phyloP scores from a whole-genome alignment of 2,329 filamentous ascomycete genomes.

The Diaporthe caulivora region DNA sequence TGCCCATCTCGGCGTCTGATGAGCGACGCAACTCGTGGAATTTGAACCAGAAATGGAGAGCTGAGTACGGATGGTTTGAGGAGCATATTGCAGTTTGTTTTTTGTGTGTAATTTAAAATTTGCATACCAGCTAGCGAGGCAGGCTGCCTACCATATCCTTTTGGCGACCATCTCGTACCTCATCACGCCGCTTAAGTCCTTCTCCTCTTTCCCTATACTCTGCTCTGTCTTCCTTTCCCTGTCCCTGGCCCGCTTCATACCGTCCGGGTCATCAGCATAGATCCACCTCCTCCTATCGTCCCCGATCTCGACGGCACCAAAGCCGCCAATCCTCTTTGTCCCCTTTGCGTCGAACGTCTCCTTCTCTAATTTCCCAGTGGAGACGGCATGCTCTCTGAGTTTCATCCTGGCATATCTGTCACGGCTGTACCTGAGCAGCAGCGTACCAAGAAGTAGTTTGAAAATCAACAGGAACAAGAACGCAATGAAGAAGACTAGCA shows the following conservation, averaged over 20 bases:
- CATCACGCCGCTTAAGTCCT: slow-evolving; percentile 75
- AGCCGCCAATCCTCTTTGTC: slow-evolving; percentile 78
- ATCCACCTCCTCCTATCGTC: slow-evolving; percentile 90
- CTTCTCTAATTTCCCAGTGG: slow-evolving; percentile 60
- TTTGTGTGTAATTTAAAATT: neutral
- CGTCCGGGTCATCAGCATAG: slow-evolving; percentile 86
- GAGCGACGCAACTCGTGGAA: no score
- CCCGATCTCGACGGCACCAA: slow-evolving; percentile 87
- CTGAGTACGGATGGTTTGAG: no score
- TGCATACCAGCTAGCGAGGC: no score
- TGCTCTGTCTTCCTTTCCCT: slow-evolving; percentile 71
- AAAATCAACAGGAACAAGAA: slow-evolving; percentile 88
- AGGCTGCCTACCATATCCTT: slow-evolving; percentile 82
- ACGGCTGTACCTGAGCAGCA: slow-evolving; percentile 82
- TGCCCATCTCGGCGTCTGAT: no score
- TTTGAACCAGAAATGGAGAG: no score
- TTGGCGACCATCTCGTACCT: slow-evolving; percentile 97
- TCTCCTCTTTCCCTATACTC: slow-evolving; percentile 67
- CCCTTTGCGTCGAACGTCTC: slow-evolving; percentile 77
- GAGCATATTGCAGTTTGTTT: neutral
- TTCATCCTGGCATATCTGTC: slow-evolving; percentile 87
- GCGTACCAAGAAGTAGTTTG: slow-evolving; percentile 91
- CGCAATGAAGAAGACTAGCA: slow-evolving; percentile 84
- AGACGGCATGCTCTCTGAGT: slow-evolving; percentile 68
- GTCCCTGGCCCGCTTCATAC: slow-evolving; percentile 70